Evolutionary conservation across 2,329 filamentous ascomycete genomes (phyloP).

Genomic region (Pyricularia sp.): DNA sequence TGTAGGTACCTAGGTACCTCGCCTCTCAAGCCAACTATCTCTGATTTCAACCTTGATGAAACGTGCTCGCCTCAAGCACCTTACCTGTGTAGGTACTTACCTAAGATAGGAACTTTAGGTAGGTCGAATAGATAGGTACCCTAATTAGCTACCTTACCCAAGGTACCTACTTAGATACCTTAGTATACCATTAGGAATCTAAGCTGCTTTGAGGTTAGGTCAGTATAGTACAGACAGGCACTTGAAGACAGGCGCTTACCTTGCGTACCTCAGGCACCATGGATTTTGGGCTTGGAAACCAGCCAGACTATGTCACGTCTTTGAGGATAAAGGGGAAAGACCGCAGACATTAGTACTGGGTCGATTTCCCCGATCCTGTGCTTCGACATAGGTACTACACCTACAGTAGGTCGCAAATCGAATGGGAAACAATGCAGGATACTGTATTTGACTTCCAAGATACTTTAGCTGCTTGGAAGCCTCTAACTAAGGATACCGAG

Average conservation of each 20-base stretch:
- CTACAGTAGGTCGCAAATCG: background rate
- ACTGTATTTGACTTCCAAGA: too few relatives aligned
- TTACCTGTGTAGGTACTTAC: background rate
- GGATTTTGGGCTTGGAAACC: background rate
- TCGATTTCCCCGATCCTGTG: background rate
- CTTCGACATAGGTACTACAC: background rate
- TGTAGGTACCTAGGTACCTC: too few relatives aligned
- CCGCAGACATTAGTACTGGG: background rate
- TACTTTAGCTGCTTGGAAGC: too few relatives aligned
- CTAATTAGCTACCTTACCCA: too few relatives aligned
- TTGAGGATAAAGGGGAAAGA: background rate
- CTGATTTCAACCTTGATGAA: background rate
- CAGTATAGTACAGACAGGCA: background rate
- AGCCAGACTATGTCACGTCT: background rate
- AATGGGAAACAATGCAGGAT: background rate
- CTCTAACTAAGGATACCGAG: too few relatives aligned
- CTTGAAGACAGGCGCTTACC: background rate
- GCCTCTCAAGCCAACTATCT: background rate
- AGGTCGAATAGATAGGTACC: too few relatives aligned
- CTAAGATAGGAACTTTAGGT: too few relatives aligned
- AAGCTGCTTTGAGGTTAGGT: background rate
- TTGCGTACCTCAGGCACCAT: background rate
- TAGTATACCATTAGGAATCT: background rate
- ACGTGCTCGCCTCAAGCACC: background rate
- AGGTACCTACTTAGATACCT: too few relatives aligned